Conservation (phyloP, 179 eudicot genomes). For the Drosera spatulata region DNA sequence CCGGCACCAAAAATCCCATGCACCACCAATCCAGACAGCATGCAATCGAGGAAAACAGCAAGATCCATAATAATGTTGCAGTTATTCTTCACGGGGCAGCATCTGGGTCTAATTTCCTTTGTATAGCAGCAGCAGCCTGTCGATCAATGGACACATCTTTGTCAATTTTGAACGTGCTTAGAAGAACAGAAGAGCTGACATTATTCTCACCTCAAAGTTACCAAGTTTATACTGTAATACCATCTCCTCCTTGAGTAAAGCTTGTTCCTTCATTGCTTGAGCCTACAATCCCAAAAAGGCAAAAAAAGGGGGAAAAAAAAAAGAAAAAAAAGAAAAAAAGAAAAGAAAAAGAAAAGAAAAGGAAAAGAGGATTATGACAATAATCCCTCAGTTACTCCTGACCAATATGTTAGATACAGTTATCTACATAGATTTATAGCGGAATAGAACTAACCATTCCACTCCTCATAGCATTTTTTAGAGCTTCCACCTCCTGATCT, state of each 20-base stretch:
- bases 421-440: too few species aligned
- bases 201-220: constrained; percentile 57
- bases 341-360: too few species aligned
- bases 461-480: constrained; percentile 69
- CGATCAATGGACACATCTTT: background rate
- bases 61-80: too few species aligned
- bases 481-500: constrained; percentile 62
- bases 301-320: constrained; percentile 1
- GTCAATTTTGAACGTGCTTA: background rate
- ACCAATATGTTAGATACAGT: too few species aligned
- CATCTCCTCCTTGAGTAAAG: constrained; percentile 88
- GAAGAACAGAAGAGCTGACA: background rate
- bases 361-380: too few species aligned
- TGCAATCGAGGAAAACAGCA: too few species aligned
- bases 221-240: constrained; percentile 74
- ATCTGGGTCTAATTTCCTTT: constrained; percentile 85
- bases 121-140: constrained; percentile 93
- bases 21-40: too few species aligned
- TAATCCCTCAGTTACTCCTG: too few species aligned
- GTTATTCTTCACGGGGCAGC: constrained; percentile 40
- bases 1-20: too few species aligned
- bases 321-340: background rate
- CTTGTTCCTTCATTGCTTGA: constrained; percentile 95
- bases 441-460: constrained; percentile 50
- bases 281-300: constrained; percentile 33